Percentiles rank a stretch among this genome's conserved stretches.
phyloP scores from a whole-genome alignment of 2,329 filamentous ascomycete species.

The Talaromyces sp. region DNA sequence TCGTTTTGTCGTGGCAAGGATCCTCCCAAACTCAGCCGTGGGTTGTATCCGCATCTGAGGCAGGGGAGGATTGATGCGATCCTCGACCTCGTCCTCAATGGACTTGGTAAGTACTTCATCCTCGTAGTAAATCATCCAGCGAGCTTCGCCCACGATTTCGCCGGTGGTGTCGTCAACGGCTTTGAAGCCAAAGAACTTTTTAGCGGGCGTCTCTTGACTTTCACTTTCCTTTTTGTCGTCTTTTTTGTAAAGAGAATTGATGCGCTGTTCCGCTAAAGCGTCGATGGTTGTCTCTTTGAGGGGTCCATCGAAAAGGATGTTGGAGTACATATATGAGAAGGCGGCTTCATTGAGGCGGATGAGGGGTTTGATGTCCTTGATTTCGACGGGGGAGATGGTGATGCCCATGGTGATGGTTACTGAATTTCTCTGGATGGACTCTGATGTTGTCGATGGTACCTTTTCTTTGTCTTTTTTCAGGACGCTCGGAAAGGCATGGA shows the following conservation, averaged over 20 bases:
- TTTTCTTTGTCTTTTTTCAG: background rate
- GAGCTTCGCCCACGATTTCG: slow-evolving; percentile 10
- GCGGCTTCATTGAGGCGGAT: background rate
- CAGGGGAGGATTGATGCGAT: background rate
- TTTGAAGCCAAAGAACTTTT: slow-evolving; percentile 11
- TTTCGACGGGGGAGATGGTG: slow-evolving; percentile 3
- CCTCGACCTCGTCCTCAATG: slow-evolving; percentile 9
- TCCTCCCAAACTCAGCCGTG: background rate
- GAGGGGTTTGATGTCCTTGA: background rate
- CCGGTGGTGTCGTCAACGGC: slow-evolving; percentile 16
- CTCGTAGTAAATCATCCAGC: slow-evolving; percentile 15
- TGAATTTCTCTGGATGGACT: background rate
- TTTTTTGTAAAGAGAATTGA: background rate
- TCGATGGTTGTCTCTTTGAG: slow-evolving; percentile 6
- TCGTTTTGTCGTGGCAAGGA: background rate
- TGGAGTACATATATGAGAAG: background rate
- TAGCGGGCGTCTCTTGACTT: background rate
- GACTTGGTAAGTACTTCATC: slow-evolving; percentile 15
- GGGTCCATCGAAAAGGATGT: background rate
- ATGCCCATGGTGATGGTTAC: slow-evolving; percentile 9
- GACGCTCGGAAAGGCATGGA: no score
- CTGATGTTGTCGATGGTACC: background rate
- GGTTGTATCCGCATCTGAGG: slow-evolving; percentile 13
- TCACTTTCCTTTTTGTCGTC: background rate
- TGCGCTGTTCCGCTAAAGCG: background rate